Conservation (phyloP, 2,329 filamentous ascomycete genomes). For the Paraconiothyrium brasiliense region DNA sequence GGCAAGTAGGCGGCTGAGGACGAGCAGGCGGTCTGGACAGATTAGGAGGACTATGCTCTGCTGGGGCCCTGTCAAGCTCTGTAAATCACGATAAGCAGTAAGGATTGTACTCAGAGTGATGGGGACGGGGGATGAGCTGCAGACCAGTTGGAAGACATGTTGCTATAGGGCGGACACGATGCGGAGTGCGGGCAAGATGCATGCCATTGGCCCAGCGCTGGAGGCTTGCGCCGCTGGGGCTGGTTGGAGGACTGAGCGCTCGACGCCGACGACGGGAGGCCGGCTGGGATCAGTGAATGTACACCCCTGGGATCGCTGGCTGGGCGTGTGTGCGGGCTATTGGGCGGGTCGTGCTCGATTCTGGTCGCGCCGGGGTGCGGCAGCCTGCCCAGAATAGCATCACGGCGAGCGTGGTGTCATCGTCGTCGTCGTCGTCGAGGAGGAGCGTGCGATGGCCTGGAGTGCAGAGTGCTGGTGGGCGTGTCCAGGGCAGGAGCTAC, state of each 20-base stretch:
- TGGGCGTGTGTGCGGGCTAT: constrained; percentile 26
- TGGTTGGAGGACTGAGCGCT: constrained; percentile 35
- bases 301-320: constrained; percentile 21
- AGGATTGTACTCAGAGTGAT: constrained; percentile 37
- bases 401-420: constrained; percentile 10
- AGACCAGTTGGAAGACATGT: constrained; percentile 38
- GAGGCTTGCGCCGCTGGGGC: constrained; percentile 43
- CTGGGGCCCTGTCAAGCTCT: constrained; percentile 31
- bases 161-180: constrained; percentile 41
- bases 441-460: not conserved
- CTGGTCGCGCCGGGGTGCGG: constrained; percentile 2
- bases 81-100: constrained; percentile 39
- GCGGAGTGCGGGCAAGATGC: constrained; percentile 35
- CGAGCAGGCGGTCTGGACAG: constrained; percentile 36
- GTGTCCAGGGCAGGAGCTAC: constrained; percentile 1
- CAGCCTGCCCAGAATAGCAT: constrained; percentile 35
- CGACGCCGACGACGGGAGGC: constrained; percentile 26
- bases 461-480: not conserved
- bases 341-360: constrained; percentile 31
- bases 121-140: constrained; percentile 31
- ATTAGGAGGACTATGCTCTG: constrained; percentile 31
- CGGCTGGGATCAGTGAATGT: constrained; percentile 33
- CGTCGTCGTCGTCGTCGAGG: constrained; percentile 8
- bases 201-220: constrained; percentile 35
- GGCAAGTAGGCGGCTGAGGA: constrained; percentile 31